Evolutionary conservation across 164 flowering plant genomes (phyloP), one percentile per base, ranked within the genome.

Genomic region (Magnolia changhungtana): DNA sequence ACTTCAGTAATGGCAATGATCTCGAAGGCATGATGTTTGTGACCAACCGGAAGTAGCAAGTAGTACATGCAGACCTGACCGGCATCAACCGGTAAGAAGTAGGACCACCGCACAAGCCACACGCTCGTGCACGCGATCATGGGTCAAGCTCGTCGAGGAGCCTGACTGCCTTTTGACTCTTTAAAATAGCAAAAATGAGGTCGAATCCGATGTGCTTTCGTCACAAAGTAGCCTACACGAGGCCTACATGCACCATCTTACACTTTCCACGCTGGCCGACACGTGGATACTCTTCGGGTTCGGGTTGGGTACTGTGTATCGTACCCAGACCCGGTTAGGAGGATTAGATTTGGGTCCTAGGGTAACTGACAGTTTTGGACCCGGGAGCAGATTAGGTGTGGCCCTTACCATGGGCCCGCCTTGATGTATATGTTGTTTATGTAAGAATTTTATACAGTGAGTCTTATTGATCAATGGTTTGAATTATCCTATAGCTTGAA

Each of bases 11-110:
- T 89, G 89, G 90, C 92, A 83, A 88, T 87, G 90, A 88, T 85
- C 95, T 90, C 85, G 84, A 89, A 87, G 87, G 92, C 91, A 86
- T 87, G 91, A 86, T 90, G 88, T 76, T 77, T 87, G 88, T 84
- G 87, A 81, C 61, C 0, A 55, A 55, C 61, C 86, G 72, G 76
- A 88, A 81, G 77, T 76, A 29, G 63, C 81, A 13, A 9, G n/a
- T 68, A 10, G 31, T 19, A 14, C 78, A 24, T 8, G 14, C 76
- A 59, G 4, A 59, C 49, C 1, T 21, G 18, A 73, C 79, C 72
- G 75, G 77, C 0, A 11, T 45, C 10, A 8, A n/a, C 76, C 67
- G 45, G 79, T 77, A 31, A 77, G 23, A n/a, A 45, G 1, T 37
- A 7, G 16, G 13, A 31, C 52, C 18, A 50, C 50, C 18, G 61